phyloP scores from a whole-genome alignment of 140 eudicot species.

The Artemisia princeps region DNA sequence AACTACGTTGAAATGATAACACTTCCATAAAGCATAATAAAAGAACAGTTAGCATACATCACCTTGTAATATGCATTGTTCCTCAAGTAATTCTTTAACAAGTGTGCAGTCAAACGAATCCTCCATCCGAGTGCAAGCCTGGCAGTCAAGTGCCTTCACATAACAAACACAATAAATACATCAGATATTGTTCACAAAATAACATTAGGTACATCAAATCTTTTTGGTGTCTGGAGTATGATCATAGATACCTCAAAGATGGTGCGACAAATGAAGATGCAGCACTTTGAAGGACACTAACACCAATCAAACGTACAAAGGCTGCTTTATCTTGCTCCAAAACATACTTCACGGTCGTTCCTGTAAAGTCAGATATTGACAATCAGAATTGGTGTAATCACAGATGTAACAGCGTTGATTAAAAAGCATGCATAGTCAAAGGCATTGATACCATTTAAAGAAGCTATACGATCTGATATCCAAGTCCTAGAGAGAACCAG shows the following conservation, averaged over 20 bases:
- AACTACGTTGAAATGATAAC: slow-evolving; percentile 11
- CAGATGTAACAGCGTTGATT: slow-evolving; percentile 10
- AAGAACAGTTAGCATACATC: not conserved
- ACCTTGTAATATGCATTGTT: slow-evolving; percentile 94
- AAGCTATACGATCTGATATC: slow-evolving; percentile 95
- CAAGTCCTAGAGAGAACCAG: slow-evolving; percentile 89
- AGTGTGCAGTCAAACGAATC: slow-evolving; percentile 81
- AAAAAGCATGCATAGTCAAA: not conserved
- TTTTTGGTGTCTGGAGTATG: not conserved
- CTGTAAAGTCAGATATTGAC: slow-evolving; percentile 31
- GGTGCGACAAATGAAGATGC: slow-evolving; percentile 98
- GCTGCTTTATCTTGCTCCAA: slow-evolving; percentile 92
- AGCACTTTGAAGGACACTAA: slow-evolving; percentile 90
- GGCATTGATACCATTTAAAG: slow-evolving; percentile 65
- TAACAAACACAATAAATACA: slow-evolving; percentile 6
- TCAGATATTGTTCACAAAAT: not conserved
- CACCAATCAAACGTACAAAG: slow-evolving; percentile 76
- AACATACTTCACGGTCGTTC: slow-evolving; percentile 91
- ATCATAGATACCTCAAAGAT: slow-evolving; percentile 63
- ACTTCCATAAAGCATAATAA: slow-evolving; percentile 17
- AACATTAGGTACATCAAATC: slow-evolving; percentile 15
- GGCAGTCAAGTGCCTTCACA: slow-evolving; percentile 82
- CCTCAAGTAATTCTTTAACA: slow-evolving; percentile 73
- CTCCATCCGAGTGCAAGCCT: slow-evolving; percentile 97
- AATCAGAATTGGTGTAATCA: not conserved